Percentiles rank a stretch among this genome's conserved stretches.
Conservation (phyloP, 805 yeast species). For the Schizosaccharomyces cryophilus region DNA sequence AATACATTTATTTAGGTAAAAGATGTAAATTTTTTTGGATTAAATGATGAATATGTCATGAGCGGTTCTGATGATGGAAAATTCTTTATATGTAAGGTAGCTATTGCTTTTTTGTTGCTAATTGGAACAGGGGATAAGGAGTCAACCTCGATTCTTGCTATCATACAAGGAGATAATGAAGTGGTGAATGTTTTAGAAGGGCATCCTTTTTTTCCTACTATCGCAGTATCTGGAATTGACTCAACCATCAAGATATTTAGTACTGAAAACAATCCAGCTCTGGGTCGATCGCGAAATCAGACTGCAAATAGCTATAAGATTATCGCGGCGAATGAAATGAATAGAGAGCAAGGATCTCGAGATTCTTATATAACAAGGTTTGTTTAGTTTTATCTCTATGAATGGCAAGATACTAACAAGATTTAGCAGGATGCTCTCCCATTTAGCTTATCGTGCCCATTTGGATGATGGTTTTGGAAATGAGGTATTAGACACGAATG, state of each 20-base stretch:
- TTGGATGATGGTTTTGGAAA: neutral
- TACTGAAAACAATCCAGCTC: conserved; percentile 2
- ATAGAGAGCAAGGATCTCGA: neutral
- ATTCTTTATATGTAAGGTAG: conserved; percentile 4
- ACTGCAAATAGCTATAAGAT: conserved; percentile 4
- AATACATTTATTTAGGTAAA: conserved; percentile 3
- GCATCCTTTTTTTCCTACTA: conserved; percentile 8
- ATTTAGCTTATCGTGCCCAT: neutral
- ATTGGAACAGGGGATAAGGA: conserved; percentile 4
- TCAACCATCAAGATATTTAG: conserved; percentile 8
- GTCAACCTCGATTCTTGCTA: conserved; percentile 5
- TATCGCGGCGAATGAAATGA: conserved; percentile 5
- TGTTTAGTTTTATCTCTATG: neutral
- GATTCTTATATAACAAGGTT: neutral
- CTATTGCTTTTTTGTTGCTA: neutral
- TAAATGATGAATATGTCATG: conserved; percentile 8
- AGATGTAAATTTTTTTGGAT: conserved; percentile 8
- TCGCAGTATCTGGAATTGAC: conserved; percentile 9
- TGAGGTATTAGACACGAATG: neutral
- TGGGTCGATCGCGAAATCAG: neutral
- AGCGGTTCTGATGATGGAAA: conserved; percentile 10
- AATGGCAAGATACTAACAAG: neutral
- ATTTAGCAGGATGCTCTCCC: neutral
- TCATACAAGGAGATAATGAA: conserved; percentile 7
- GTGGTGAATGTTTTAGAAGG: conserved; percentile 7